Evolutionary conservation across 306 rosid species (phyloP), one percentile per base, ranked within the genome.

Genomic region (Pterocarpus santalinus): DNA sequence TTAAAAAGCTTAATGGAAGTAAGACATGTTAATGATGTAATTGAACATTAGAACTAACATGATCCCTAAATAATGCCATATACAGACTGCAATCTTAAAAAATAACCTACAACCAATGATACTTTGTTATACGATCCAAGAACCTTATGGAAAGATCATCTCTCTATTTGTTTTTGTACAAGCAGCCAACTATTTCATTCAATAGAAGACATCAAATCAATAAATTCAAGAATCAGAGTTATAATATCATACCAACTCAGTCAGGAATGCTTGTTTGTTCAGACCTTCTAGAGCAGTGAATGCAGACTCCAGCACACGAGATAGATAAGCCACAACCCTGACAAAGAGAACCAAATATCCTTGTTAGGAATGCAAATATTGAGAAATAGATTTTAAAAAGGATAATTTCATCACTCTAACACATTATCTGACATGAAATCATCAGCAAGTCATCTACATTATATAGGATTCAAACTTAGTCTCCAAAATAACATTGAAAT

Each of bases 291-390:
- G 90, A 28, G 99, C 97, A 38, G 98, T 88, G 87, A 93, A 96
- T 34, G 97, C 97, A 77, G 98, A 93, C 85, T 96, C 99, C 72
- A 94, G 88, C 80, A 96, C 98, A 41, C 98, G 99, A 65, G 99
- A 96, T 76, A 96, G 98, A 89, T 96, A 96, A 10, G 94, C 97
- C 76, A 96, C 98, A 84, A 96, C 99, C 85, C 99, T 96, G 80
- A 84, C 78, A 75, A 72, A 79, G 58, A 75, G 69, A 76, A 77
- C 35, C 81, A 72, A 77, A 56, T 69, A 89, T 83, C 65, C 67
- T 30, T 30, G 65, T 84, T 51, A 63, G 39, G 39, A 39, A 73
- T 15, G 63, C 7, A 79, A 47, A 44, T 51, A 46, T 11, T n/a
- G 15, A 76, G 38, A 41, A 32, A 63, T 16, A 78, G 56, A 16